Base-by-base conservation (phyloP, 768 basidiomycete species). In the Lentinula lateritia region DNA sequence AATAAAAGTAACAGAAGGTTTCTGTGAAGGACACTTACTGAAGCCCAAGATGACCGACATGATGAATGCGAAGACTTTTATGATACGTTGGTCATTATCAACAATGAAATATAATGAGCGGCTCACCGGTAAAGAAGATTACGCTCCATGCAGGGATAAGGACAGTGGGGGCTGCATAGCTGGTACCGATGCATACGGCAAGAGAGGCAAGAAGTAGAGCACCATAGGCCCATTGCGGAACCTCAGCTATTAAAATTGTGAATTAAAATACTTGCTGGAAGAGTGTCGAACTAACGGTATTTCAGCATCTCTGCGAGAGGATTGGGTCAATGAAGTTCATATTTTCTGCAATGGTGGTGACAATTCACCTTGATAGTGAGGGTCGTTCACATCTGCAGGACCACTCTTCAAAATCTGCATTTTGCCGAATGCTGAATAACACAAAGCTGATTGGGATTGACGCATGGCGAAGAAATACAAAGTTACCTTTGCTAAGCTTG, bases 91-190 rank as follows among this genome's bases (percentile, higher is more conserved):
- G 42, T 36, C 15, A 6, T 16, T 12, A 6, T 16, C 38, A 8
- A 16, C 13, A 28, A 9, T 36, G 3, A 6, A 20, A 10, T 35
- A 15, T 23, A 32, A 39, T 65, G 61, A n/a, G 53, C n/a, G 12
- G 28, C 64, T 62, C 50, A 75, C 80, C 69, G 8, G 81, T 81
- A 64, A 84, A 81, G 60, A 80, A 68, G 41, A 85, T 70, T 61
- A 84, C 71, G 62, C 78, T 80, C 83, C 82, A 85, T 50, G 79
- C 79, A 6, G 83, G 84, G 64, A 85, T 72, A 35, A 82, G 77
- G 16, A 80, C 78, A 34, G 70, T 68, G 16, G 73, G 64, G 23
- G 74, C 74, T 23, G 73, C 70, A 63, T 78, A 78, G 53, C 73
- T 72, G 61, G 74, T 75, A 32, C 82, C 82, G 59, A 85, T 83